phyloP scores from a whole-genome alignment of 1,284 basidiomycete genomes.

The Moniliophthora roreri region DNA sequence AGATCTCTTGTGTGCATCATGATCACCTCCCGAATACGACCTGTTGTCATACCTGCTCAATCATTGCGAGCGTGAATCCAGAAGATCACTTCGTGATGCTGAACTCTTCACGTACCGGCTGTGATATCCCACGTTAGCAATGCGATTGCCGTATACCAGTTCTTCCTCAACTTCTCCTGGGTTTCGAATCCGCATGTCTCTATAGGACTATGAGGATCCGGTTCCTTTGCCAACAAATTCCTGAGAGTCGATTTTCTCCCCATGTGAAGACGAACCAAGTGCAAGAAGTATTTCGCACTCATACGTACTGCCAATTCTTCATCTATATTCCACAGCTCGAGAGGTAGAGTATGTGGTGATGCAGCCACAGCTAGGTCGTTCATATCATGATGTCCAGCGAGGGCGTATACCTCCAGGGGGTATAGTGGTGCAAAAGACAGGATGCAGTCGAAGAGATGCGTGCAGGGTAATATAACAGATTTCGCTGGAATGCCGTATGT shows the following conservation, averaged over 20 bases:
- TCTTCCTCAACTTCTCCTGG: background rate
- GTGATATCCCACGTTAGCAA: background rate
- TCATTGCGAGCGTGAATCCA: too few relatives aligned
- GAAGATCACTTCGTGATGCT: too few relatives aligned
- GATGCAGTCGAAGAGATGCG: constrained; percentile 31
- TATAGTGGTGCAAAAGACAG: constrained; percentile 36
- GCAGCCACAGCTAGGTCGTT: constrained; percentile 37
- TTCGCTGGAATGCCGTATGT: constrained; percentile 30
- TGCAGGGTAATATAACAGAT: background rate
- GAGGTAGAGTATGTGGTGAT: constrained; percentile 41
- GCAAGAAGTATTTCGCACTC: constrained; percentile 24
- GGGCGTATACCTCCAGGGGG: constrained; percentile 41
- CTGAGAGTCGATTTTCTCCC: background rate
- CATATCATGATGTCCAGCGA: constrained; percentile 39
- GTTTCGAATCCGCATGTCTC: background rate
- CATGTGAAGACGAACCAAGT: background rate
- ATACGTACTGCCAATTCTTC: constrained; percentile 42
- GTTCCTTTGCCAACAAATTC: background rate
- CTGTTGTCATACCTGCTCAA: background rate
- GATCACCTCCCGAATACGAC: background rate
- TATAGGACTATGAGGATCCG: background rate
- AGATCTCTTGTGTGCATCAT: background rate
- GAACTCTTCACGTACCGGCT: background rate
- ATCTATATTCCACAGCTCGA: constrained; percentile 34
- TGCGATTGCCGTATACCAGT: background rate